Evolutionary conservation across 2,329 filamentous ascomycete species (phyloP).

Genomic region (Exophiala bonariae): DNA sequence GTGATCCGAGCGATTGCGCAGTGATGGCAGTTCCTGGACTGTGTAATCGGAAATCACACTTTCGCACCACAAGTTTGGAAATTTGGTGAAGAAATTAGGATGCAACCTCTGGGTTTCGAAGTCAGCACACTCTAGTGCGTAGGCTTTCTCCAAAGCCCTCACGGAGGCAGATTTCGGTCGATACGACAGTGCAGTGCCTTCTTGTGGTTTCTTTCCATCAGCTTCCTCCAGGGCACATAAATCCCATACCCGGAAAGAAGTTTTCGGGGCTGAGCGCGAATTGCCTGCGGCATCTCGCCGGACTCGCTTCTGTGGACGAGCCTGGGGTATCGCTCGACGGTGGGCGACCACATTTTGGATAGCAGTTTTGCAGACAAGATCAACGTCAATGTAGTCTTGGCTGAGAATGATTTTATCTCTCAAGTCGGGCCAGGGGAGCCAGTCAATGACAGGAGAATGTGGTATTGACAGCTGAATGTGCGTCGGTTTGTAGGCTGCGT

Average conservation of each 20-base stretch:
- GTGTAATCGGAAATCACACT: slow-evolving; percentile 10
- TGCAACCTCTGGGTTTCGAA: slow-evolving; percentile 65
- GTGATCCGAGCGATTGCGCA: no score
- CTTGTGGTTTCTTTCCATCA: not conserved
- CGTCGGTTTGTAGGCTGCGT: slow-evolving; percentile 52
- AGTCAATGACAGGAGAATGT: slow-evolving; percentile 59
- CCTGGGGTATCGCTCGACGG: not conserved
- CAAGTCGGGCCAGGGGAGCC: slow-evolving; percentile 58
- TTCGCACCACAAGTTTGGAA: slow-evolving; percentile 13
- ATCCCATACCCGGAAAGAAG: slow-evolving; percentile 19
- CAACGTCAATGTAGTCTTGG: slow-evolving; percentile 19
- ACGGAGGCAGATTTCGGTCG: slow-evolving; percentile 7
- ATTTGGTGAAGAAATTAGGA: slow-evolving; percentile 14
- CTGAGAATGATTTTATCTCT: slow-evolving; percentile 51
- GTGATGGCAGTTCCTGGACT: slow-evolving; percentile 5
- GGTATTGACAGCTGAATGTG: slow-evolving; percentile 49
- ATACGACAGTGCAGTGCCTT: not conserved
- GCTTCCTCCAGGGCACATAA: slow-evolving; percentile 10
- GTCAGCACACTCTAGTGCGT: slow-evolving; percentile 86
- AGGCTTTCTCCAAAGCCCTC: slow-evolving; percentile 71
- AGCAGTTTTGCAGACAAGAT: slow-evolving; percentile 13
- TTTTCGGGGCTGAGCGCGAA: not conserved
- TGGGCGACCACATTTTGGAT: slow-evolving; percentile 19
- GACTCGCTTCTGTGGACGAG: not conserved
- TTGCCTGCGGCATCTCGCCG: not conserved